phyloP scores from a whole-genome alignment of 2,329 filamentous ascomycete genomes.

The Paracoccidioides brasiliensis region DNA sequence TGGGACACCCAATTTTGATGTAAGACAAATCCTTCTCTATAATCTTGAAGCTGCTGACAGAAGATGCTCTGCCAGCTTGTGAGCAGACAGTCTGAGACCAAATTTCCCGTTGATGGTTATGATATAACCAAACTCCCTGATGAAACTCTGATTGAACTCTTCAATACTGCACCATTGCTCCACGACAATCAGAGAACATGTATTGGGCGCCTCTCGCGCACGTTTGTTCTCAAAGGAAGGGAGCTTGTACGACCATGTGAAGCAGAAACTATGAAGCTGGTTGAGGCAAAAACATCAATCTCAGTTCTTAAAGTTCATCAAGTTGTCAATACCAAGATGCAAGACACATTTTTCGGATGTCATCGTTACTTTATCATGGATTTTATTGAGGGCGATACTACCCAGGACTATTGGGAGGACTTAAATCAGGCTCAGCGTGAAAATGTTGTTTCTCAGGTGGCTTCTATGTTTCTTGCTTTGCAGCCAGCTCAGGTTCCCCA shows the following conservation, averaged over 20 bases:
- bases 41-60: slow-evolving; percentile 2
- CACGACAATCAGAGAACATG: slow-evolving; percentile 9
- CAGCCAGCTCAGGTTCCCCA: slow-evolving; percentile 9
- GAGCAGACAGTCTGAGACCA: slow-evolving; percentile 4
- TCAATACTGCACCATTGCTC: slow-evolving; percentile 10
- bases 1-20: slow-evolving; percentile 5
- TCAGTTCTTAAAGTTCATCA: slow-evolving; percentile 9
- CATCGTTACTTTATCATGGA: slow-evolving; percentile 11
- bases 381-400: slow-evolving; percentile 7
- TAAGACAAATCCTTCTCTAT: slow-evolving; percentile 5
- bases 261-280: slow-evolving; percentile 9
- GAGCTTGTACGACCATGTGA: slow-evolving; percentile 9
- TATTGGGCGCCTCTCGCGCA: slow-evolving; percentile 11
- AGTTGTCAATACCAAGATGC: slow-evolving; percentile 8
- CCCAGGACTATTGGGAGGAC: slow-evolving; percentile 10
- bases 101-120: slow-evolving; percentile 9
- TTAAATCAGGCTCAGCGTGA: slow-evolving; percentile 7
- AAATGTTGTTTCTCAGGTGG: slow-evolving; percentile 10
- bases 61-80: slow-evolving; percentile 4
- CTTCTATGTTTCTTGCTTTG: slow-evolving; percentile 10
- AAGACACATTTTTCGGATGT: slow-evolving; percentile 8
- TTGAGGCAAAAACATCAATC: slow-evolving; percentile 5
- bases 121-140: slow-evolving; percentile 9
- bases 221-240: slow-evolving; percentile 10
- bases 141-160: slow-evolving; percentile 9